These are phyloP conservation scores for Grammothele lineata DNA, from an alignment of 768 basidiomycete species.

Conservation along the genomic window DNA sequence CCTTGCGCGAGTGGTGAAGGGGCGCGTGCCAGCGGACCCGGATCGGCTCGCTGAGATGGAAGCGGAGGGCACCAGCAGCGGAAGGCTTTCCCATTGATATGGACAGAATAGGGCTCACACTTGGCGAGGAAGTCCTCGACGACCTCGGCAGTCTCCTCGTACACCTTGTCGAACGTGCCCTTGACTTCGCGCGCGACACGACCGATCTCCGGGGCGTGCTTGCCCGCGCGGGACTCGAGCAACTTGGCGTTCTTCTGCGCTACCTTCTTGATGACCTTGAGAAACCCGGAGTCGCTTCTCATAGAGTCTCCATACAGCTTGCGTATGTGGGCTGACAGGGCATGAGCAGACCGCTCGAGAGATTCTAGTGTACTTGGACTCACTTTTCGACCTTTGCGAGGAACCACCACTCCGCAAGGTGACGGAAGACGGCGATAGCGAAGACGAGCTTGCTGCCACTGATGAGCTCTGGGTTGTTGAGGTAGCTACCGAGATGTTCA, in stretches of 20 bases:
- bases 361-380: too few species aligned
- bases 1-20: slow-evolving; percentile 76
- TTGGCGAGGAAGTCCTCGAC: slow-evolving; percentile 92
- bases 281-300: slow-evolving; percentile 94
- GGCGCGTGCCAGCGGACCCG: slow-evolving; percentile 86
- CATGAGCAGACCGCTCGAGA: too few species aligned
- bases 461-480: slow-evolving; percentile 95
- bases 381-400: slow-evolving; percentile 88
- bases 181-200: slow-evolving; percentile 87
- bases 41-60: slow-evolving; percentile 91
- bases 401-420: slow-evolving; percentile 96
- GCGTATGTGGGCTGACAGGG: slow-evolving; percentile 96
- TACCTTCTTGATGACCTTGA: slow-evolving; percentile 95
- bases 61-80: slow-evolving; percentile 50
- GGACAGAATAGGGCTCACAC: slow-evolving; percentile 46
- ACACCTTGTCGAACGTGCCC: slow-evolving; percentile 93
- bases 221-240: slow-evolving; percentile 71
- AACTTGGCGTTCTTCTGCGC: slow-evolving; percentile 78
- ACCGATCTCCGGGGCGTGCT: slow-evolving; percentile 78
- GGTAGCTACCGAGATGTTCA: slow-evolving; percentile 46
- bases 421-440: slow-evolving; percentile 75
- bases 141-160: slow-evolving; percentile 87
- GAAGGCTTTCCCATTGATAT: slow-evolving; percentile 29
- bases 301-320: slow-evolving; percentile 92
- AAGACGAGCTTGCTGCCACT: slow-evolving; percentile 92